These are phyloP conservation scores for Hypoxylon sp. DNA, from an alignment of 2,329 filamentous ascomycete genomes.

Conservation along the genomic window DNA sequence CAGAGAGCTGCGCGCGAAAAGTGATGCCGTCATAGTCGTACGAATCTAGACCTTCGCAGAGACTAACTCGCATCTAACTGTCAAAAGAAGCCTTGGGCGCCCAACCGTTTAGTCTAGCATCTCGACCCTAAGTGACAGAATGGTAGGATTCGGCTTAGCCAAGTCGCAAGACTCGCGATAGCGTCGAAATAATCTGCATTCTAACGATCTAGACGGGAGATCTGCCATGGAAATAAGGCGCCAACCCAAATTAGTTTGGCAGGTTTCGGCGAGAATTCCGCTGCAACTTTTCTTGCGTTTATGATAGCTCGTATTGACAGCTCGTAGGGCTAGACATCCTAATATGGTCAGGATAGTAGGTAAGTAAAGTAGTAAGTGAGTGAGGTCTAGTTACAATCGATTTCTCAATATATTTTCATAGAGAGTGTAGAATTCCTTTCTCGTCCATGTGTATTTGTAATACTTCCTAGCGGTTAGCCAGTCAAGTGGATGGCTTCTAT, in stretches of 20 bases:
- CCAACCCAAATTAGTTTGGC: conserved; percentile 22
- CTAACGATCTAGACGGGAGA: conserved; percentile 22
- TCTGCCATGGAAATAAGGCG: conserved; percentile 21
- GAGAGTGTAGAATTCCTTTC: background rate
- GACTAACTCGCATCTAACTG: conserved; percentile 27
- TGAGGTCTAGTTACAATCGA: background rate
- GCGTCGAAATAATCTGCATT: conserved; percentile 21
- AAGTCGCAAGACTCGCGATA: conserved; percentile 25
- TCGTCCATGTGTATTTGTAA: conserved; percentile 9
- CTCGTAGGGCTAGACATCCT: conserved; percentile 22
- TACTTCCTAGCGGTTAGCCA: conserved; percentile 15
- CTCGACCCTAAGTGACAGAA: conserved; percentile 21
- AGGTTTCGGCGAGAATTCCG: conserved; percentile 19
- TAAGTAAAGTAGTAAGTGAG: background rate
- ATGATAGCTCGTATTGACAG: conserved; percentile 20
- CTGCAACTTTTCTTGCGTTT: conserved; percentile 13
- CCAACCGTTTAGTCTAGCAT: conserved; percentile 19
- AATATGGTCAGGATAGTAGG: background rate
- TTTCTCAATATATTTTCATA: conserved; percentile 1
- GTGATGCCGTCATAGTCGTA: conserved; percentile 42
- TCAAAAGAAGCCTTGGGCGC: conserved; percentile 21
- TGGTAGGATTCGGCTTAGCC: conserved; percentile 25
- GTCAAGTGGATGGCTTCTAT: conserved; percentile 1
- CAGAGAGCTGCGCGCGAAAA: conserved; percentile 17
- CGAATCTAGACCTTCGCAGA: conserved; percentile 26